A percentile compares a stretch with the other conserved stretches of the same genome.
phyloP scores from a whole-genome alignment of 192 early-diverging fungal species.

The Gamsiella multidivaricata region DNA sequence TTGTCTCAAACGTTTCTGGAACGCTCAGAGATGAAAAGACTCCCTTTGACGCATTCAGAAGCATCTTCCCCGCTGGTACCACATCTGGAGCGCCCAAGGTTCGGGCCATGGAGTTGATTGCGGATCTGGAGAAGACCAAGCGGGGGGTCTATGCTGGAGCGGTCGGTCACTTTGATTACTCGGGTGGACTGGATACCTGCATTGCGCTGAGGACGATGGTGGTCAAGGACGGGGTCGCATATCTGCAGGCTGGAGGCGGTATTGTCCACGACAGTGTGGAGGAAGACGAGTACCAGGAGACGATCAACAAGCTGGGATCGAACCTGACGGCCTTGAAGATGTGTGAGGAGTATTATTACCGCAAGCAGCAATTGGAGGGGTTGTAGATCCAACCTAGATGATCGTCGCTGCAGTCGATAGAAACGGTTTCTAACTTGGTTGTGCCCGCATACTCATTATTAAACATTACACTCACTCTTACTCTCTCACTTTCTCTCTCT shows the following conservation, averaged over 20 bases:
- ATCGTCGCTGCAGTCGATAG: too few species aligned
- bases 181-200: conserved; percentile 94
- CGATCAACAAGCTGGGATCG: conserved; percentile 93
- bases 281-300: conserved; percentile 94
- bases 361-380: conserved; percentile 68
- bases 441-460: too few species aligned
- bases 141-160: conserved; percentile 92
- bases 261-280: conserved; percentile 97
- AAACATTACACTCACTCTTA: too few species aligned
- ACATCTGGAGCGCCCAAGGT: conserved; percentile 99
- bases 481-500: too few species aligned
- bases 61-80: conserved; percentile 98
- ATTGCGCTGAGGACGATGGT: conserved; percentile 99
- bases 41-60: conserved; percentile 94
- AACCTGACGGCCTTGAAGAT: conserved; percentile 88
- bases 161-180: conserved; percentile 96
- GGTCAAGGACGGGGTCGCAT: conserved; percentile 95
- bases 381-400: conserved; percentile 3
- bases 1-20: conserved; percentile 97
- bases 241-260: conserved; percentile 96
- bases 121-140: conserved; percentile 89
- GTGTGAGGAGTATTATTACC: conserved; percentile 85
- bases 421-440: too few species aligned
- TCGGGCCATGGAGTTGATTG: conserved; percentile 95
- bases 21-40: conserved; percentile 89